Base-by-base conservation (phyloP, 1,139 yeast species). In the Zygosaccharomyces pseudobailii region DNA sequence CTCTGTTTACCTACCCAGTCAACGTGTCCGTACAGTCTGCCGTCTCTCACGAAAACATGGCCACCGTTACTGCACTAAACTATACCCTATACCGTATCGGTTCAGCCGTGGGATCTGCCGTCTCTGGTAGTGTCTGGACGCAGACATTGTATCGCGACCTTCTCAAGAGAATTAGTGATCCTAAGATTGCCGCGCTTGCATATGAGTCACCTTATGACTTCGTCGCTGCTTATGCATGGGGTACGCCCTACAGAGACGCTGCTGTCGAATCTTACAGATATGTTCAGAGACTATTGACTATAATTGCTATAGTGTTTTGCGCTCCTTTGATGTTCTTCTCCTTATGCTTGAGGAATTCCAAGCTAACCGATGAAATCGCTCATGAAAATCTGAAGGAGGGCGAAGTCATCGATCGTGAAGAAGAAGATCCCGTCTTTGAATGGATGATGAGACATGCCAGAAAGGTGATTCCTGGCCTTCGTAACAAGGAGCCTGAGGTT, bases 91-190 rank as follows among this genome's bases (percentile, higher is more conserved):
- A 77, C 63, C 72, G 78, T 55, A 69, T 80, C 46, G 86, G 86
- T 17, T 62, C 75, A 17, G 82, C 82, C 9, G 56, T 63, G 24
- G 69, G 74, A 52, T 60, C 66, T 46, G 49, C 67, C n/a, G 49
- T 80, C 33, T 72, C 82, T 25, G 85, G 85, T 57, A 82, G 84
- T 21, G 69, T 81, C 32, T 81, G 85, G 85, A 77, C 82, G 61
- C 62, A 75, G 54, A 51, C 68, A 28, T 62, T 77, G 59, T 69
- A 66, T 45, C 55, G 51, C 2, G 55, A 62, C 37, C 58, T 73
- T 21, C 40, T 47, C 21, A 42, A 42, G 20, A 28, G 47, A 24
- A 34, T 61, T 31, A 58, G 57, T 6, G 58, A 67, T 43, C 53
- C 61, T 2, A 61, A 68, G 0, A 50, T 74, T 30, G 79, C 79